Evolutionary conservation across 2,329 filamentous ascomycete species (phyloP), one percentile per base, ranked within the genome.

Genomic region (Ophiostoma angusticollis): DNA sequence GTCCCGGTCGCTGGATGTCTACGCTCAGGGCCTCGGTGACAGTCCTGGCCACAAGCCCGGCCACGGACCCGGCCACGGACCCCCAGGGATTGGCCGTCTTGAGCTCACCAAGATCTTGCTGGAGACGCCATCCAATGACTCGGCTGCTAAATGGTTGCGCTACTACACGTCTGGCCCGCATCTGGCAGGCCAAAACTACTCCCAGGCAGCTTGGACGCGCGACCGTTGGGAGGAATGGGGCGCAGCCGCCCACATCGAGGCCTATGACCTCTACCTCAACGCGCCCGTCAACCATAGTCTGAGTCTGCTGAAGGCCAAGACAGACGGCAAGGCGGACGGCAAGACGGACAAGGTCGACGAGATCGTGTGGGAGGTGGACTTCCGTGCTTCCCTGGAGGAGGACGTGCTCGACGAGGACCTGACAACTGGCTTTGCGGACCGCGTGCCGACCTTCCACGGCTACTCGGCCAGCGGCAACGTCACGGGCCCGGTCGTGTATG

Each of bases 401-500:
- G 85, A 93, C 53, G 70, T 89, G 2, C 63, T 96, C 5, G 70
- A 84, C 0, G 79, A 93, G 37, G 91, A 98, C 55, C 72, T 77
- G 3, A 93, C 86, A 0, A 85, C 78, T 14, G 71, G 76, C 17
- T 64, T 85, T 32, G 60, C 71, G 9, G 72, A 86, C 51, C 69
- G 84, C 22, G 71, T 96, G 18, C 86, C 89, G 1, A 89, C 81
- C 0, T 96, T 96, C 63, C 89, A 96, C 54, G 91, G 89, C 38
- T 96, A 95, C 58, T 93, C 85, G 4, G 86, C 86, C 5, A 87
- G 70, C 44, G 89, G 89, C 21, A 93, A 96, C 56, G 89, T 93
- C 34, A 95, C 89, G 0, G 85, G 76, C 3, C 73, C 76, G 12
- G 91, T 84, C 48, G 83, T 94, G 23, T 96, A 80, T 53, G 85